phyloP scores from a whole-genome alignment of 768 basidiomycete genomes.

The Mycena latifolia region DNA sequence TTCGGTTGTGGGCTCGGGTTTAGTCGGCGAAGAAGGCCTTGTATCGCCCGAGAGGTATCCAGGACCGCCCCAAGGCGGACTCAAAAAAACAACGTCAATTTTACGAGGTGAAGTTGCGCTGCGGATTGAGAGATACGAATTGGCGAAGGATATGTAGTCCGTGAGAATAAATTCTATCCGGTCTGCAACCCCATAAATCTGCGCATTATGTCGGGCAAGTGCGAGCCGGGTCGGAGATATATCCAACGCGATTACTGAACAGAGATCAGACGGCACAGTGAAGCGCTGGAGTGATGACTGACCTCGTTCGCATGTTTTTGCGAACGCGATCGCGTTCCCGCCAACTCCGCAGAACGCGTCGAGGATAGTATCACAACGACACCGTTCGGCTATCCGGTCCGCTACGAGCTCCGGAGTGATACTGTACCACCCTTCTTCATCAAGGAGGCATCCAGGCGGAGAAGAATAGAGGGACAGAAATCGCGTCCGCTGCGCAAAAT shows the following conservation, averaged over 20 bases:
- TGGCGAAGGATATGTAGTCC: constrained; percentile 88
- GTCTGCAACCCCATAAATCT: constrained; percentile 94
- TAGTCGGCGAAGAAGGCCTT: constrained; percentile 36
- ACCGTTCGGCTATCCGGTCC: constrained; percentile 91
- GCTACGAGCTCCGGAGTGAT: constrained; percentile 97
- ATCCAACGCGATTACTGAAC: constrained; percentile 92
- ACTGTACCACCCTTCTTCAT: constrained; percentile 98
- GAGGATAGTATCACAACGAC: constrained; percentile 85
- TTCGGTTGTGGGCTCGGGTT: constrained; percentile 27
- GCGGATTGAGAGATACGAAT: constrained; percentile 54
- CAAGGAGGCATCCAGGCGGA: constrained; percentile 82
- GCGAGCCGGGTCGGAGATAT: constrained; percentile 86
- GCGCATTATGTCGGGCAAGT: constrained; percentile 93
- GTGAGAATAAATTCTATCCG: constrained; percentile 94
- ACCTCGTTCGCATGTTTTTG: constrained; percentile 96
- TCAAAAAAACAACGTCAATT: constrained; percentile 93
- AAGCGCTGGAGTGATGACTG: background rate
- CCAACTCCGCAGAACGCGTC: constrained; percentile 99
- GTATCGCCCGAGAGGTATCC: constrained; percentile 64
- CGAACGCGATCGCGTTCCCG: constrained; percentile 97
- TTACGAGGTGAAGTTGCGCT: constrained; percentile 52
- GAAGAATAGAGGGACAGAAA: constrained; percentile 84
- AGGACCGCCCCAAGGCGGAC: constrained; percentile 97
- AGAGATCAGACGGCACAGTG: background rate
- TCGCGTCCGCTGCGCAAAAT: constrained; percentile 87